phyloP scores from a whole-genome alignment of 1,139 yeast genomes.

The Fermentozyma sake region DNA sequence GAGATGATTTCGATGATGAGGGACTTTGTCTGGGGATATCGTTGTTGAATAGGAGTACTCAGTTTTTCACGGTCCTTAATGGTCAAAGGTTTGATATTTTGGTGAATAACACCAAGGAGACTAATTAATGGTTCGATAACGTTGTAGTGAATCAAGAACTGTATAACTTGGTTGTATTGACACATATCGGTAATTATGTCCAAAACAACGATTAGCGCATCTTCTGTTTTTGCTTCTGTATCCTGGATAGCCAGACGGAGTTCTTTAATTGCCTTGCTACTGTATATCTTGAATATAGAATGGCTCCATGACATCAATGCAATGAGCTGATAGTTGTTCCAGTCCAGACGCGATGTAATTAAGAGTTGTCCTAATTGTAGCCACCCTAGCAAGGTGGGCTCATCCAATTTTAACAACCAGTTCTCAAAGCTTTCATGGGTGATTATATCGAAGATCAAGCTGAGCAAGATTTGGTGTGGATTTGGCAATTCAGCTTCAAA shows the following conservation, averaged over 20 bases:
- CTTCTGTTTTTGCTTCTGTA: slow-evolving; percentile 2
- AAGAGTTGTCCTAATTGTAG: slow-evolving; percentile 36
- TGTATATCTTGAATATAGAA: slow-evolving; percentile 28
- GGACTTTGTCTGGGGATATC: slow-evolving; percentile 59
- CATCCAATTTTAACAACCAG: slow-evolving; percentile 7
- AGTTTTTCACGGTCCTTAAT: slow-evolving; percentile 9
- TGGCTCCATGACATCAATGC: slow-evolving; percentile 54
- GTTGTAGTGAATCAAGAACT: slow-evolving; percentile 48
- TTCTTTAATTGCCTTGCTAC: slow-evolving; percentile 5
- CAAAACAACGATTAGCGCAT: slow-evolving; percentile 11
- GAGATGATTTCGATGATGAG: slow-evolving; percentile 59
- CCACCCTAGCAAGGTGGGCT: slow-evolving; percentile 7
- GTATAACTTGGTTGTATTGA: slow-evolving; percentile 47
- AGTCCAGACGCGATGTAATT: slow-evolving; percentile 45
- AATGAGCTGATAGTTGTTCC: slow-evolving; percentile 50
- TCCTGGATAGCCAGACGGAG: slow-evolving; percentile 5
- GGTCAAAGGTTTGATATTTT: slow-evolving; percentile 26
- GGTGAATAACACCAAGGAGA: slow-evolving; percentile 47
- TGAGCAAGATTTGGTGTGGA: slow-evolving; percentile 3
- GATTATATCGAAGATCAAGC: slow-evolving; percentile 7
- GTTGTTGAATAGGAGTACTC: slow-evolving; percentile 12
- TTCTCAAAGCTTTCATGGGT: slow-evolving; percentile 14
- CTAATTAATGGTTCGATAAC: slow-evolving; percentile 42
- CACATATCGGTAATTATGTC: slow-evolving; percentile 53
- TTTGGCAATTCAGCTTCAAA: slow-evolving; percentile 5